Evolutionary conservation across 805 yeast genomes (phyloP), one percentile per base, ranked within the genome.

Genomic region (Scheffersomyces lignosus): DNA sequence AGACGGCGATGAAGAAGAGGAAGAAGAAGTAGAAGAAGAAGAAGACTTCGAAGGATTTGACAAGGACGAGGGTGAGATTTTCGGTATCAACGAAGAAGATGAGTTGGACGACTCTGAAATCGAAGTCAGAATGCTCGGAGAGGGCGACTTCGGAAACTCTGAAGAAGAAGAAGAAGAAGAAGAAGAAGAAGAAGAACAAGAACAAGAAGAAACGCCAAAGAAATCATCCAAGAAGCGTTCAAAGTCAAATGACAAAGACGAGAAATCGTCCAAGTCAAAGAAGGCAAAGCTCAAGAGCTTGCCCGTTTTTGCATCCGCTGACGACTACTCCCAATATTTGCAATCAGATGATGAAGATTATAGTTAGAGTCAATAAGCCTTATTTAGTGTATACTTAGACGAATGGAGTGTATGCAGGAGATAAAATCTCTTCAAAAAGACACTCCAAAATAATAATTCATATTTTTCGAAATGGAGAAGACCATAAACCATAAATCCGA

Each of bases 241-340:
- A 17, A 54, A 49, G 41, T 47, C 54, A 12, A 39, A 36, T 17
- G 52, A 60, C 39, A 63, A 65, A 29, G 60, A 41, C 34, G 52
- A 36, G 41, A 56, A 50, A 37, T 42, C 44, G 15, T 52, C 52
- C 43, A 69, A 65, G 45, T 48, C 71, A 14, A 80, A 76, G 68
- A 78, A 71, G 55, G 62, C 70, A 31, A 81, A 77, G 58, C 65
- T 85, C 52, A 81, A 77, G 53, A 78, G 74, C 31, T 67, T 90
- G 42, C 97, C 97, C 15, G 71, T 80, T 15, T 90, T 88, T 66
- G 97, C 96, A 1, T 81, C 89, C 31, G 95, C 81, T 7, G 96
- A 86, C 28, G 96, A 86, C 43, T 89, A 88, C 56, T 82, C 91
- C 18, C 71, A 86, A 54, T 82, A 81, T 49, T 64, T 86, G 58